These are phyloP conservation scores for Turritis glabra DNA, from an alignment of 345 rosid species.

Conservation along the genomic window DNA sequence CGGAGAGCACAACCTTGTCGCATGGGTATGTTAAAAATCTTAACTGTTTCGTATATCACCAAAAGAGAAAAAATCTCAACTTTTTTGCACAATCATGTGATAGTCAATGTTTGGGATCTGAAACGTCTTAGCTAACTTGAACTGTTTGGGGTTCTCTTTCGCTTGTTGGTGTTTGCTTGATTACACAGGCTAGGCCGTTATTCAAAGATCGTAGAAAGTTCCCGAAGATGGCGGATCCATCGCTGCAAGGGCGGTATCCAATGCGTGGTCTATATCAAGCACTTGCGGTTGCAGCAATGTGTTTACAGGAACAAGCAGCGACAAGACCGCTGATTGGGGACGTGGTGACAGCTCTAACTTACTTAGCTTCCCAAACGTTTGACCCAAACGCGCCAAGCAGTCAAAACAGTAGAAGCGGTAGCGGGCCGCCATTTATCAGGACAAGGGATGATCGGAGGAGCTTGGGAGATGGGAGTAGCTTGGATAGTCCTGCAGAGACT, in stretches of 20 bases:
- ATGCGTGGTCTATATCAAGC: conserved; percentile 98
- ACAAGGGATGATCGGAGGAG: conserved; percentile 62
- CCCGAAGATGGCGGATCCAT: conserved; percentile 95
- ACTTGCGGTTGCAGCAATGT: conserved; percentile 98
- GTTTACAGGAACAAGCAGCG: conserved; percentile 96
- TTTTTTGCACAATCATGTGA: conserved; percentile 1
- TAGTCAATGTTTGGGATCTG: background rate
- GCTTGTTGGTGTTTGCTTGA: conserved; percentile 22
- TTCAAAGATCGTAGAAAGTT: conserved; percentile 96
- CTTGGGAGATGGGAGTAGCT: conserved; percentile 57
- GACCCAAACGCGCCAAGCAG: conserved; percentile 59
- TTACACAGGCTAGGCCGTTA: conserved; percentile 83
- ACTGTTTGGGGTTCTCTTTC: conserved; percentile 8
- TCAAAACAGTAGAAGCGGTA: conserved; percentile 59
- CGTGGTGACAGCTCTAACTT: conserved; percentile 93
- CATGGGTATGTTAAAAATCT: conserved; percentile 68
- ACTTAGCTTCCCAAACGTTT: conserved; percentile 90
- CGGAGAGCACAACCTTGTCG: conserved; percentile 95
- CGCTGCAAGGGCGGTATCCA: conserved; percentile 85
- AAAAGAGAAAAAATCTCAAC: conserved; percentile 7
- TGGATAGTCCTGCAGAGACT: conserved; percentile 70
- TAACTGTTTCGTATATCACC: background rate
- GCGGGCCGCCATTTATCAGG: conserved; percentile 69
- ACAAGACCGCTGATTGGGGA: conserved; percentile 95
- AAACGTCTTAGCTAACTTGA: background rate